phyloP scores from a whole-genome alignment of 192 early-diverging fungal genomes.

The Backusella tarrabulga region DNA sequence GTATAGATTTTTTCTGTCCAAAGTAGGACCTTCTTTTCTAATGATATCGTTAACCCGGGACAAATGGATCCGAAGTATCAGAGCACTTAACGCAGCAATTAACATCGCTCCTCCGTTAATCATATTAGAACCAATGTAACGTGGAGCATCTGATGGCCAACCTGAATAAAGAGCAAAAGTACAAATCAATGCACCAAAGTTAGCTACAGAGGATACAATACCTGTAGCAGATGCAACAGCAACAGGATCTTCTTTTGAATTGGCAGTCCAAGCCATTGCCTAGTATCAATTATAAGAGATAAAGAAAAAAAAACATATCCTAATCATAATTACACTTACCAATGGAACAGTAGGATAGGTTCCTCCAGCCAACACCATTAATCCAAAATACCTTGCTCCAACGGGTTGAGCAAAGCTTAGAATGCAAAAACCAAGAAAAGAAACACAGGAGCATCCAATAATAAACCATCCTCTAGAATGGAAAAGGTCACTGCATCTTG shows the following conservation, averaged over 20 bases:
- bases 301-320: background rate
- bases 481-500: constrained; percentile 21
- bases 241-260: constrained; percentile 31
- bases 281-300: background rate
- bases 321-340: constrained; percentile 12
- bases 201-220: constrained; percentile 34
- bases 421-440: constrained; percentile 30
- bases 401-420: constrained; percentile 28
- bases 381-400: constrained; percentile 31
- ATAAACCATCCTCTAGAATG: constrained; percentile 27
- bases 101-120: constrained; percentile 33
- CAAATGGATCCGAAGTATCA: constrained; percentile 15
- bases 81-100: constrained; percentile 28
- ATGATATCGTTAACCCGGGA: constrained; percentile 20
- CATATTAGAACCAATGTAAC: constrained; percentile 38
- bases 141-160: constrained; percentile 31
- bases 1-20: background rate
- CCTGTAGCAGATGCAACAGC: constrained; percentile 35
- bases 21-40: constrained; percentile 3
- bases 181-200: constrained; percentile 35
- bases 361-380: constrained; percentile 35
- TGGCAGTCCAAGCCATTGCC: constrained; percentile 40
- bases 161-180: constrained; percentile 37
- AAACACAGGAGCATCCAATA: constrained; percentile 19
- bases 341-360: constrained; percentile 38